Base-by-base conservation (phyloP, 2,329 filamentous ascomycete species). In the Aquanectria penicillioides region DNA sequence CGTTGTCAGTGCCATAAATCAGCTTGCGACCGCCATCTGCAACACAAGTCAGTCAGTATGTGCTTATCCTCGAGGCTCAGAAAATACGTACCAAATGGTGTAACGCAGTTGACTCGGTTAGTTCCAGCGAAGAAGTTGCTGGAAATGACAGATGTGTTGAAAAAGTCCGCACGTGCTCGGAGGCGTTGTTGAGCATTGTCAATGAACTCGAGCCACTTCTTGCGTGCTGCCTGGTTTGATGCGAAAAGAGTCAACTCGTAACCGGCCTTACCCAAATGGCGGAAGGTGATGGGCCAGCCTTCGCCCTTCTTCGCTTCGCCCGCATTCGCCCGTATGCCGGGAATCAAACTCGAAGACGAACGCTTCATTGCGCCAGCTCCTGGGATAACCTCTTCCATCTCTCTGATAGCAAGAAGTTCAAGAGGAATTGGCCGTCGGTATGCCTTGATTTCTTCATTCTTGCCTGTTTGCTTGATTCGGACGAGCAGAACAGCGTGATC, bases 151-250 rank as follows among this genome's bases (percentile, higher is more conserved):
- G 81, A 86, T 20, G 90, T 86, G 69, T 92, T 94, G 80, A 98
- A 96, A 83, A 97, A 98, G 68, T 93, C 89, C 58, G 95, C 93
- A 60, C 93, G 93, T 23, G 94, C 90, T 64, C 93, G 87, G 57
- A 99, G 83, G 62, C 91, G 91, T 69, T 92, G 88, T 75, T 99
- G 96, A 66, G 97, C 93, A 46, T 88, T 85, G 71, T 97, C 93
- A 69, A 99, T 97, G 71, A 92, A 89, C 78, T 99, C 94, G 73
- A 99, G 93, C 90, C 95, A 99, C 77, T 98, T 99, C 75, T 94
- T 92, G 57, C 95, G 86, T 22, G 93, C 92, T 8, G 92, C 90
- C 67, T 92, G 89, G 58, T 92, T 96, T 9, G 90, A 88, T 41
- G 93, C 94, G 75, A 90, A 98, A 5, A 99, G 83, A 4, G 94